Conservation (phyloP, 257 asterid species). For the Cruciata laevipes region DNA sequence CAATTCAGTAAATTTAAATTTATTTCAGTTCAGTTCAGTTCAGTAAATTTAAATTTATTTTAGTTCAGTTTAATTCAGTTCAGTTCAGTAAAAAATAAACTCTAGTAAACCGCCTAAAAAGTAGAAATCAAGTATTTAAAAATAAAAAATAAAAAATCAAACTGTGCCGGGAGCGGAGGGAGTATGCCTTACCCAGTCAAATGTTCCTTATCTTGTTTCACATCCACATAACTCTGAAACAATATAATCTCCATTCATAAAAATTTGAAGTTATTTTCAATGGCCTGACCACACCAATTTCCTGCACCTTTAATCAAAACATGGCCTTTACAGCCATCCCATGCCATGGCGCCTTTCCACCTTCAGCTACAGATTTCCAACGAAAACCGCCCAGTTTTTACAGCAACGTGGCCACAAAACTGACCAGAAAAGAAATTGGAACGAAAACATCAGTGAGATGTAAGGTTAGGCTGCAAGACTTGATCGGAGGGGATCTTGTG, state of each 20-base stretch:
- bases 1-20: too few relatives aligned
- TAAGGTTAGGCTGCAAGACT: slow-evolving; percentile 38
- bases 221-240: slow-evolving; percentile 2
- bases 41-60: too few relatives aligned
- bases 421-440: slow-evolving; percentile 1
- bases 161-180: too few relatives aligned
- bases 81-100: too few relatives aligned
- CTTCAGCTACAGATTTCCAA: slow-evolving; percentile 14
- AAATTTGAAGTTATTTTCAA: not conserved
- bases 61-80: too few relatives aligned
- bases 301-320: not conserved
- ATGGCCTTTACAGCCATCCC: slow-evolving; percentile 15
- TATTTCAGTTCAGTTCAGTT: too few relatives aligned
- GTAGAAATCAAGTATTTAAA: too few relatives aligned
- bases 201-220: slow-evolving; percentile 13
- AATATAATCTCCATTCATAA: not conserved
- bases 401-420: slow-evolving; percentile 3
- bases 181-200: too few relatives aligned
- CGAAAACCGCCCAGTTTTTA: slow-evolving; percentile 15
- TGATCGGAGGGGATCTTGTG: slow-evolving; percentile 78
- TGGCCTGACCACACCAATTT: not conserved
- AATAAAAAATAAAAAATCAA: too few relatives aligned
- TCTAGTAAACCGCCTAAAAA: too few relatives aligned
- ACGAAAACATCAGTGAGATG: slow-evolving; percentile 30
- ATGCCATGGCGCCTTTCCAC: slow-evolving; percentile 4